These are phyloP conservation scores for Citrus glauca DNA, from an alignment of 345 rosid genomes.

Conservation along the genomic window DNA sequence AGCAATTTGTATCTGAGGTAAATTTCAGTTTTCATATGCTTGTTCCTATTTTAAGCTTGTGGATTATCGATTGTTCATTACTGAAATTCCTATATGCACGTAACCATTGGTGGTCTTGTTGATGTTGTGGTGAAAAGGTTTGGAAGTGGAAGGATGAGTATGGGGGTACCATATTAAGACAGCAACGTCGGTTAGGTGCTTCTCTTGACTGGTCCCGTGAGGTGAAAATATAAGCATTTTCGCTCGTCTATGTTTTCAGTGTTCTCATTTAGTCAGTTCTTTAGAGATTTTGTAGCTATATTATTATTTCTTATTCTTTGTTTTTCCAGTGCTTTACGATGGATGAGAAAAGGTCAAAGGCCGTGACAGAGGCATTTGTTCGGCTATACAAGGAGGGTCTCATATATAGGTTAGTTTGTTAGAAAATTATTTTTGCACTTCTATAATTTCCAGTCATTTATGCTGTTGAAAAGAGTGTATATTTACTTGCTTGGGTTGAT, in stretches of 20 bases:
- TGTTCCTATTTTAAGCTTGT: conserved; percentile 9
- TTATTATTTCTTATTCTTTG: not conserved
- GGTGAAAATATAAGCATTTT: conserved; percentile 34
- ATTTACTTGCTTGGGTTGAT: too few species aligned
- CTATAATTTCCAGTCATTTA: not conserved
- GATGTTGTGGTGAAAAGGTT: conserved; percentile 42
- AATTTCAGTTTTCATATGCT: conserved; percentile 20
- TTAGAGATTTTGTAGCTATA: not conserved
- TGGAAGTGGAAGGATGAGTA: conserved; percentile 89
- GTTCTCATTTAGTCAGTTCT: not conserved
- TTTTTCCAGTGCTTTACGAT: conserved; percentile 77
- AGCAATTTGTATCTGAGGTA: conserved; percentile 75
- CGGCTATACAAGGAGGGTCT: conserved; percentile 70
- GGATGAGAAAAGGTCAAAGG: conserved; percentile 90
- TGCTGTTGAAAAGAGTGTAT: not conserved
- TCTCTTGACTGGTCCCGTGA: conserved; percentile 99
- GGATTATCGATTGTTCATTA: not conserved
- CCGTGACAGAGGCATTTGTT: conserved; percentile 85
- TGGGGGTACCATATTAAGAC: conserved; percentile 75
- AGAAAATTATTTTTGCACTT: not conserved
- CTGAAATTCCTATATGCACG: not conserved
- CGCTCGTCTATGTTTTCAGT: not conserved
- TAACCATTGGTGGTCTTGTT: conserved; percentile 7
- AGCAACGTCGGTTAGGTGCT: conserved; percentile 76
- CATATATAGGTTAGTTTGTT: conserved; percentile 63